Evolutionary conservation across 2,329 filamentous ascomycete genomes (phyloP), one percentile per base, ranked within the genome.

Genomic region (Magnaporthiopsis incrustans): DNA sequence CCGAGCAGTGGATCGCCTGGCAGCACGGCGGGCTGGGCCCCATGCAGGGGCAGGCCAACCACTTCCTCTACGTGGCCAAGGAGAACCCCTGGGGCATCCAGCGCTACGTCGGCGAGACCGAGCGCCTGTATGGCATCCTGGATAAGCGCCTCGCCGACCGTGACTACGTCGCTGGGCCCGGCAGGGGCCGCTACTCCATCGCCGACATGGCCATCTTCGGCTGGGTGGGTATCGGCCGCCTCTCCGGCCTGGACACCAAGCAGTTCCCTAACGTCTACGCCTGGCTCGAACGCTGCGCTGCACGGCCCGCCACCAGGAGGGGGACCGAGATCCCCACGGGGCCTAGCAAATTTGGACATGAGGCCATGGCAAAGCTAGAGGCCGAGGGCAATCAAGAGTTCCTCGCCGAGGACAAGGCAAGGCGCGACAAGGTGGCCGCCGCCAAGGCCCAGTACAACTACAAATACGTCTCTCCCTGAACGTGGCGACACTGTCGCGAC

Each of bases 211-310:
- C 70, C 1, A 70, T 68, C 7, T 33, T 67, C 11, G 60, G 69
- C 0, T 71, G 66, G 68, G 68, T 70, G 64, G 22, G 26, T 53
- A 11, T 25, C 15, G 26, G 33, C 15, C 25, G 26, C 3, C 15
- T 7, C 27, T n/a, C 27, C 10, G 57, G 33, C 2, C 32, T 32
- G 12, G 62, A 59, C 35, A 85, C 93, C 64, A 78, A 86, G 0
- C 86, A 91, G 66, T 95, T 92, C 76, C 90, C 90, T 4, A 74
- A 82, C 61, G 72, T 95, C 66, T 86, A 91, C 71, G 85, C 85
- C 59, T 95, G 91, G 91, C 82, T 92, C 68, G 83, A 89, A 69
- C 80, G 81, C 64, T 83, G 94, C 77, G 78, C 85, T n/a, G 80
- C 83, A 67, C 82, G 90, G 4, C 85, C 87, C 0, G 90, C 80